Conservation (phyloP, 805 yeast genomes). For the Yarrowia sp. region DNA sequence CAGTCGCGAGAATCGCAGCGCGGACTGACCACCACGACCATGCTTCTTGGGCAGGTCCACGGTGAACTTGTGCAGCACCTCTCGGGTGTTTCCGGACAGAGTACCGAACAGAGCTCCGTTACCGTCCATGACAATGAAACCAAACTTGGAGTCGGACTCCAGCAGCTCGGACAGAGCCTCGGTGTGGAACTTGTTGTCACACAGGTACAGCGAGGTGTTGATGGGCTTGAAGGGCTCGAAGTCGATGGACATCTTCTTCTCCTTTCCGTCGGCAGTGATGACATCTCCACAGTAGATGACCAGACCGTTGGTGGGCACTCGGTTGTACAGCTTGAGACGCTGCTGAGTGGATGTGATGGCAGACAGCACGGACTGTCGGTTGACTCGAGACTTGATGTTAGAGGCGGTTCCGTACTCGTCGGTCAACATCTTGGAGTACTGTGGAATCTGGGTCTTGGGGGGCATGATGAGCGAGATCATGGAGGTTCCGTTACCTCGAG, state of each 20-base stretch:
- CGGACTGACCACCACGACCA: constrained; percentile 99
- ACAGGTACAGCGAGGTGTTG: constrained; percentile 91
- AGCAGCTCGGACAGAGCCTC: constrained; percentile 93
- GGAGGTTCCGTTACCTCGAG: constrained; percentile 98
- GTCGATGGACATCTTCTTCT: constrained; percentile 93
- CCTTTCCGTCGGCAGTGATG: constrained; percentile 95
- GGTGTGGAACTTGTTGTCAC: constrained; percentile 98
- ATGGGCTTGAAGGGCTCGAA: constrained; percentile 99
- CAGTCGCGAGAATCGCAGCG: constrained; percentile 97
- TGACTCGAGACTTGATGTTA: constrained; percentile 96
- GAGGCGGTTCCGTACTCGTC: constrained; percentile 99
- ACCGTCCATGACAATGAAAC: constrained; percentile 99
- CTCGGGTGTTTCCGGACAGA: constrained; percentile 95
- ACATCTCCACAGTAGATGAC: constrained; percentile 99
- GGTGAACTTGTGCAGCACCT: constrained; percentile 91
- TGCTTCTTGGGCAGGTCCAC: constrained; percentile 99
- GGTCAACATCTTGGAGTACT: constrained; percentile 87
- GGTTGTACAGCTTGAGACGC: constrained; percentile 85
- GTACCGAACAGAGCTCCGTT: constrained; percentile 96
- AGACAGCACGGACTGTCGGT: constrained; percentile 90
- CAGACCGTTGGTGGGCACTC: constrained; percentile 92
- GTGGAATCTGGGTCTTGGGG: constrained; percentile 91
- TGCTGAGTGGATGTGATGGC: constrained; percentile 99
- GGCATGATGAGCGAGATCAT: constrained; percentile 97
- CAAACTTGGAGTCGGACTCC: constrained; percentile 95